These are phyloP conservation scores for Trichophyton rubrum DNA, from an alignment of 2,329 filamentous ascomycete species.

Conservation along the genomic window DNA sequence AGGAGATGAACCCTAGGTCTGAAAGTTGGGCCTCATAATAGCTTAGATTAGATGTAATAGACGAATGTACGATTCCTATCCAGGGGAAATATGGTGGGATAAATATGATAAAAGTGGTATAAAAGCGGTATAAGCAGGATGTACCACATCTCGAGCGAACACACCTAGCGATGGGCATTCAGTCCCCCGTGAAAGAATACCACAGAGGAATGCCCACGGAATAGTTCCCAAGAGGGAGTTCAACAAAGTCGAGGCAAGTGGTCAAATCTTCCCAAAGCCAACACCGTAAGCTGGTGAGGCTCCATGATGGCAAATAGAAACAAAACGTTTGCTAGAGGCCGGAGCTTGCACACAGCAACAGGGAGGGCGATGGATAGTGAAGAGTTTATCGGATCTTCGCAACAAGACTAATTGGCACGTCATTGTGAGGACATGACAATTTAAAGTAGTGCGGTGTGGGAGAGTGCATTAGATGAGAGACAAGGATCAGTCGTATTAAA, in stretches of 20 bases:
- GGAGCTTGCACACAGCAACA: neutral
- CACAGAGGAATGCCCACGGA: neutral
- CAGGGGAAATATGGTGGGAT: no score
- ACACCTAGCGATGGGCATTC: neutral
- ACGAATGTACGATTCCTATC: no score
- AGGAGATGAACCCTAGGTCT: no score
- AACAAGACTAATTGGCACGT: conserved; percentile 94
- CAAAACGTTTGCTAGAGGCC: neutral
- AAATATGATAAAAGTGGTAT: no score
- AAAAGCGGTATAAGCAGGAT: neutral
- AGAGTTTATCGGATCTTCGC: conserved; percentile 54
- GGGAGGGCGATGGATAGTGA: conserved; percentile 21
- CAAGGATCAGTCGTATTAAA: neutral
- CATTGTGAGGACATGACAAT: conserved; percentile 77
- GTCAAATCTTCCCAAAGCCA: neutral
- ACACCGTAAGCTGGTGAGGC: neutral
- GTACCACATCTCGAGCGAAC: neutral
- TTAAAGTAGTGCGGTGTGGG: conserved; percentile 73
- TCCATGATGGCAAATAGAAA: conserved; percentile 3
- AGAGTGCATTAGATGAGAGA: neutral
- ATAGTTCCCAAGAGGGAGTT: conserved; percentile 31
- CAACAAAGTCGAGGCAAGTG: conserved; percentile 32
- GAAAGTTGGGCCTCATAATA: no score
- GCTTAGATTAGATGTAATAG: no score
- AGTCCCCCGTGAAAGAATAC: neutral